Evolutionary conservation across 2,329 filamentous ascomycete species (phyloP), one percentile per base, ranked within the genome.

Genomic region (Aspergillus candidus): DNA sequence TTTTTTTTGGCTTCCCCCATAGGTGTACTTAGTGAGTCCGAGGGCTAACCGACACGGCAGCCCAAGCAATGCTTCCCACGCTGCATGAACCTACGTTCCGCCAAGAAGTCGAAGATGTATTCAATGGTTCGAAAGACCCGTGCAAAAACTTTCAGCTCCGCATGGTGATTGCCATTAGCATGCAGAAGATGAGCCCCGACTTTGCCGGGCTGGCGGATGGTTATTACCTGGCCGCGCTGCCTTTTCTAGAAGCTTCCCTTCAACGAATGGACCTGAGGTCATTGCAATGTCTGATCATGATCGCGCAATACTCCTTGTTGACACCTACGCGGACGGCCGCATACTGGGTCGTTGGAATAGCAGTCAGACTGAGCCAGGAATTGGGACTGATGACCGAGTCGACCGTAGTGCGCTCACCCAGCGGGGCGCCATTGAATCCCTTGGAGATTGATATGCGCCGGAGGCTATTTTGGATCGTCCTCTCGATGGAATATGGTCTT

Each of bases 181-280:
- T 97, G 67, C 91, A 97, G 67, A 95, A 94, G 66, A 76, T 96
- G 58, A 88, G 90, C 61, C 80, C 84, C 0, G 83, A 87, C 52
- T 97, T 93, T 65, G 89, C 90, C n/a, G 90, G 90, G 17, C 73
- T 97, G 22, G 91, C 93, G 27, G 91, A 97, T 67, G 90, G 88
- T 61, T 97, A 94, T 69, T 97, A 96, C 60, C 76, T 96, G 15
- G 86, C 90, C 17, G 91, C 91, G 4, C 82, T 97, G 70, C 82
- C 84, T 49, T 83, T 83, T 56, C 82, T 97, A 49, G 87, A 96
- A 63, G 80, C 82, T 3, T 83, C 94, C 10, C 78, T 97, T 43
- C 82, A 83, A 41, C 82, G 84, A n/a, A 95, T 94, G 74, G 88
- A 97, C 62, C 69, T 96, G 27, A 87, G 84, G 57, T 94, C 93